phyloP scores from a whole-genome alignment of 192 early-diverging fungal genomes.

The Backusella tuberculispora region DNA sequence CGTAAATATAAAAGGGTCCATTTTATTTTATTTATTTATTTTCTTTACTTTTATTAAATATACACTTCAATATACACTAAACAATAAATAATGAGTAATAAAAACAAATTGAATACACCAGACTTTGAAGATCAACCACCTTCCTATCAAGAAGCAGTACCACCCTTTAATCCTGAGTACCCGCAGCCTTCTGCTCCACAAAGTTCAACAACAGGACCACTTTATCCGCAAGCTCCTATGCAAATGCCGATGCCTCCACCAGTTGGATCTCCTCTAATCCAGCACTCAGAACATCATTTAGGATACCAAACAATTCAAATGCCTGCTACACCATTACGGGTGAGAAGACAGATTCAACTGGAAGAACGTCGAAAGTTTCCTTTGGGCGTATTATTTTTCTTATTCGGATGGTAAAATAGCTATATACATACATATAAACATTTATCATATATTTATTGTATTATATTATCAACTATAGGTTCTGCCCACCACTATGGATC shows the following conservation, averaged over 20 bases:
- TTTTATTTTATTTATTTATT: not conserved
- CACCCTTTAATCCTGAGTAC: constrained; percentile 11
- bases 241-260: constrained; percentile 2
- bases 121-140: constrained; percentile 18
- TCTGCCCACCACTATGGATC: constrained; percentile 26
- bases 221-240: not conserved
- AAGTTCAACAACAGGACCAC: not conserved
- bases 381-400: constrained; percentile 21
- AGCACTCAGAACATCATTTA: not conserved
- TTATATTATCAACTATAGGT: not conserved
- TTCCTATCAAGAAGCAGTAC: constrained; percentile 12
- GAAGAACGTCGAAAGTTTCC: constrained; percentile 13
- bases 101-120: not conserved
- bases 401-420: constrained; percentile 29
- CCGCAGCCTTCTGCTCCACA: not conserved
- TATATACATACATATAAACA: not conserved
- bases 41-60: not conserved
- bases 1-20: not conserved
- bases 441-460: not conserved
- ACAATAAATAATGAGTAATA: not conserved
- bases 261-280: not conserved
- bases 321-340: not conserved
- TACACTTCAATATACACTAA: too few species aligned
- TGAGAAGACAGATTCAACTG: not conserved
- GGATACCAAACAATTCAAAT: constrained; percentile 19